Conservation (phyloP, 768 basidiomycete genomes). For the Lentinula boryana region DNA sequence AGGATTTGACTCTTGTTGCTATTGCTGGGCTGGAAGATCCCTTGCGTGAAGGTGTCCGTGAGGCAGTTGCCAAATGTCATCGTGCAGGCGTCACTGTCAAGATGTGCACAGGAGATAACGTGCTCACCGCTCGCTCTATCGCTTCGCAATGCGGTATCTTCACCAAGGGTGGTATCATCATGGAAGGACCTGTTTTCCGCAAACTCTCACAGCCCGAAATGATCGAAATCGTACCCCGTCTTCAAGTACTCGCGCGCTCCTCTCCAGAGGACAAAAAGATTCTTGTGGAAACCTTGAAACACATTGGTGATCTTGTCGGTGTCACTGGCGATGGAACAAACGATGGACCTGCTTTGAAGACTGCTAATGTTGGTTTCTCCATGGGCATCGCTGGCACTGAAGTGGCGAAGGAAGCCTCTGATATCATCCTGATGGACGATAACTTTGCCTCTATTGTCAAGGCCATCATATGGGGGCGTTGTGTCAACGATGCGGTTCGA, state of each 20-base stretch:
- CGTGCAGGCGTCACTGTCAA: constrained; percentile 90
- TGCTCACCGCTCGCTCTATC: constrained; percentile 93
- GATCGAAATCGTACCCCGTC: constrained; percentile 79
- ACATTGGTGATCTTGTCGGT: constrained; percentile 84
- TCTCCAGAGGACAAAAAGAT: constrained; percentile 97
- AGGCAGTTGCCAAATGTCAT: constrained; percentile 84
- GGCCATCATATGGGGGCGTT: constrained; percentile 99
- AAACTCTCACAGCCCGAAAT: constrained; percentile 64
- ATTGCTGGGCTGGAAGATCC: constrained; percentile 97
- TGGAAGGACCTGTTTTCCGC: constrained; percentile 96
- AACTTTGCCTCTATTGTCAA: constrained; percentile 95
- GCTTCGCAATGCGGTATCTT: constrained; percentile 96
- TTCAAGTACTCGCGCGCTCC: constrained; percentile 96
- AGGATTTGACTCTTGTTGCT: constrained; percentile 76
- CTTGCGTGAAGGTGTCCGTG: constrained; percentile 80
- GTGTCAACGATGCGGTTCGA: constrained; percentile 95
- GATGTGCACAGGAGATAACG: constrained; percentile 99
- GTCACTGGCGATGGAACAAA: constrained; percentile 99
- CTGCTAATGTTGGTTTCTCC: constrained; percentile 94
- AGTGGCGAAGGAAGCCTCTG: constrained; percentile 97
- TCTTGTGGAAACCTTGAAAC: constrained; percentile 82
- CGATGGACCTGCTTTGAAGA: constrained; percentile 94
- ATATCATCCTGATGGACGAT: constrained; percentile 98
- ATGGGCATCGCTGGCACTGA: constrained; percentile 98
- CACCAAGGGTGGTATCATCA: constrained; percentile 88